Base-by-base conservation (phyloP, 1,139 yeast genomes). In the Hyphopichia burtonii region DNA sequence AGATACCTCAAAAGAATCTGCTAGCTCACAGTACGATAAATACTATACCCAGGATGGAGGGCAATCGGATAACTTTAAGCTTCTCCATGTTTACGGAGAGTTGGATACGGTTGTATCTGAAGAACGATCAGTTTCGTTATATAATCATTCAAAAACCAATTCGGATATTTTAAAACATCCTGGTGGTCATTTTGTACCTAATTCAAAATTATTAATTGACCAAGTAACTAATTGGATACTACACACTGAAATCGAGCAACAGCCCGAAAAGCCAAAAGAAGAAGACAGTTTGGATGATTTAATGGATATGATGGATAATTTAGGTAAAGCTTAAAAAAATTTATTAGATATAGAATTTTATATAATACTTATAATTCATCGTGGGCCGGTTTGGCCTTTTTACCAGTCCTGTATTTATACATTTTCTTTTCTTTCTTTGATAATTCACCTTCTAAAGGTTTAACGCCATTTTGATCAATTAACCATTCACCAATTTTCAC, bases 171-270 rank as follows among this genome's bases (percentile, higher is more conserved):
- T 87, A 48, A 77, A 71, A 46, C 96, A 88, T 58, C 86, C 91
- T 2, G 96, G 96, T 30, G 94, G 95, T 0, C 96, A 88, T 58
- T 87, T 83, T 58, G 91, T 87, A 14, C 96, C 96, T 5, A 84
- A 84, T 50, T 76, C 86, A 2, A 82, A 80, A 56, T 65, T 76
- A 6, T 69, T 78, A 55, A 76, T 85, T 2, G 76, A 74, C 35
- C 78, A 82, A 46, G 83, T 85, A 2, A 57, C 73, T 2, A 69
- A 70, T 36, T 83, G 89, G 87, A 66, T 84, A 27, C 60, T 57
- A 39, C 42, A 51, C 2, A 50, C 47, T 14, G 51, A 48, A 15
- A 19, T 3, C 17, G 33, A 23, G 19, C 15, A 37, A 16, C 45
- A 41, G 11, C 11, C 28, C n/a, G 47, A 48, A 22, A 51, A 46